Evolutionary conservation across 1,139 yeast species (phyloP), one percentile per base, ranked within the genome.

Genomic region (Debaryomycetaceae sp.): DNA sequence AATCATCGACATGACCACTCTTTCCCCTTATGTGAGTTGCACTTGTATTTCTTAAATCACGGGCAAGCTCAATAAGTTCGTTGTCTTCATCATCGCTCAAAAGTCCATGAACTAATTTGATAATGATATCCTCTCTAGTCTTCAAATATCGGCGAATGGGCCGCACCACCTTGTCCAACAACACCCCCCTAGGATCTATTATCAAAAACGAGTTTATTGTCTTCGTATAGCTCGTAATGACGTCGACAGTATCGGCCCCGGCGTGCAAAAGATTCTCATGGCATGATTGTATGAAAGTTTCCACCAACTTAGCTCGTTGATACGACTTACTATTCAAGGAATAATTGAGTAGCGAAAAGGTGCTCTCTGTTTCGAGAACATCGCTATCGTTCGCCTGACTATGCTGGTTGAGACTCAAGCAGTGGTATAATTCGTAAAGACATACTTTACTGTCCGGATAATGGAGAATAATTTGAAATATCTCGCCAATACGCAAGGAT

Each of bases 131-230:
- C 1, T 80, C 78, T 49, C 97, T 74, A 17, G 83, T 83, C 55
- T 81, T 81, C 44, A 93, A 68, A 55, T 80, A 80, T 37, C 77
- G 63, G 41, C 95, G 66, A 5, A 88, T 84, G 0, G 95, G 95
- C 31, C 91, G 65, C 0, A 87, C 80, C 0, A 86, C 95, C 48
- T 81, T 81, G 59, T 88, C 96, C 8, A 89, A 67, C 9, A 89
- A 63, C 0, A 89, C 95, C 0, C 97, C 97, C 38, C 87, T 76
- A 1, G 96, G 96, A 56, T 93, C 98, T n/a, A 93, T 70, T 0
- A 84, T 67, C 27, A 86, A 63, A 49, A 93, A 88, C 0, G 91
- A 76, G 51, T 81, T 76, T 41, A 91, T 85, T 0, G 95, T 82
- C 24, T 83, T 78, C 4, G 87, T 81, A 57, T 88, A 91, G 39